A percentile compares a stretch with the other conserved stretches of the same genome.
Evolutionary conservation across 371 early-diverging fungal genomes (phyloP).

Genomic region (Apophysomyces elegans): DNA sequence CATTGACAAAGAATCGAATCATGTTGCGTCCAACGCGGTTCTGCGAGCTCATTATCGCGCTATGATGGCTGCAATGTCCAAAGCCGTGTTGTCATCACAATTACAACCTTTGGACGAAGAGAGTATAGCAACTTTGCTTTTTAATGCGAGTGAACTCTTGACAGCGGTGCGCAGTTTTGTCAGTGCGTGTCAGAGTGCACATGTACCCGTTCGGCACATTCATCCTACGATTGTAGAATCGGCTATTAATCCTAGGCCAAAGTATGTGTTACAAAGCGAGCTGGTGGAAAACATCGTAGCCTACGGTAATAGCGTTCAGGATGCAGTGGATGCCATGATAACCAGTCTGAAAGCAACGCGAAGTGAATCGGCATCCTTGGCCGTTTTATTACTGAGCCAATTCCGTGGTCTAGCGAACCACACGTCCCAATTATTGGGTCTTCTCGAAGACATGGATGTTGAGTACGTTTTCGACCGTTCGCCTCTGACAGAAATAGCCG

Average conservation of each 20-base stretch:
- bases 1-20: slow-evolving; percentile 60
- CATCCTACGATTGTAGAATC: slow-evolving; percentile 19
- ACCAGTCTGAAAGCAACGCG: slow-evolving; percentile 14
- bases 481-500: slow-evolving; percentile 11
- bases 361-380: slow-evolving; percentile 22
- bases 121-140: slow-evolving; percentile 14
- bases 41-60: slow-evolving; percentile 76
- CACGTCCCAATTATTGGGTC: slow-evolving; percentile 33
- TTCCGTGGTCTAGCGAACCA: slow-evolving; percentile 51
- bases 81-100: slow-evolving; percentile 77
- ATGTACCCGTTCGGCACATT: slow-evolving; percentile 19
- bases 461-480: slow-evolving; percentile 8
- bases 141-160: slow-evolving; percentile 35
- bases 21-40: slow-evolving; percentile 61
- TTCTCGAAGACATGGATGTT: slow-evolving; percentile 34
- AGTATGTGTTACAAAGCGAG: slow-evolving; percentile 11
- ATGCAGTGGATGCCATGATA: slow-evolving; percentile 34
- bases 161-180: slow-evolving; percentile 33
- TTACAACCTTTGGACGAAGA: slow-evolving; percentile 71
- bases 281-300: slow-evolving; percentile 27
- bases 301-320: slow-evolving; percentile 30
- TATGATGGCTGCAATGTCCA: slow-evolving; percentile 79
- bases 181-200: slow-evolving; percentile 31
- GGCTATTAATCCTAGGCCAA: background rate
- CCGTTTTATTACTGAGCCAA: slow-evolving; percentile 49